These are phyloP conservation scores for Vicia faba DNA, from an alignment of 306 rosid genomes.

Conservation along the genomic window DNA sequence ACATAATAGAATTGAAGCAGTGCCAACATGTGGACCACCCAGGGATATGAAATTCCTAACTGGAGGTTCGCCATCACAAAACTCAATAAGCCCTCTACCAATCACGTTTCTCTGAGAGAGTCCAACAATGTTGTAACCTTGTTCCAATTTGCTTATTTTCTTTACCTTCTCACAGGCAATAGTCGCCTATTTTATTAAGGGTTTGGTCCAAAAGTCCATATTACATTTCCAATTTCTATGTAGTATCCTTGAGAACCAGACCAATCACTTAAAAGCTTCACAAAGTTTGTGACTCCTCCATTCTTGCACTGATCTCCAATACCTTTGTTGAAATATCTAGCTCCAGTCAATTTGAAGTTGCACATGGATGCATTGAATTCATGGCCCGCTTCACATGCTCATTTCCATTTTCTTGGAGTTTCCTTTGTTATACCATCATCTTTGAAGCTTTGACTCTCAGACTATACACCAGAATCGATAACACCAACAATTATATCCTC, in stretches of 20 bases:
- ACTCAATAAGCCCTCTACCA: slow-evolving; percentile 77
- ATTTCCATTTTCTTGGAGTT: no score
- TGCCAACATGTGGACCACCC: slow-evolving; percentile 84
- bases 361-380: no score
- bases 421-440: no score
- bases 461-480: no score
- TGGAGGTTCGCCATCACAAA: slow-evolving; percentile 85
- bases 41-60: slow-evolving; percentile 72
- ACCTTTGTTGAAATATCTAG: no score
- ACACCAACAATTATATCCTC: no score
- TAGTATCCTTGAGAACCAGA: slow-evolving; percentile 73
- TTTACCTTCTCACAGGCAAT: slow-evolving; percentile 82
- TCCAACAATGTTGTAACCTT: slow-evolving; percentile 88
- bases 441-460: no score
- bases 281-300: slow-evolving; percentile 42
- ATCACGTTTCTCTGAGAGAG: slow-evolving; percentile 89
- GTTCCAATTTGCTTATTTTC: slow-evolving; percentile 58
- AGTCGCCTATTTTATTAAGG: slow-evolving; percentile 64
- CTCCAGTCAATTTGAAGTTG: no score
- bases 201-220: slow-evolving; percentile 73
- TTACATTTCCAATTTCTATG: slow-evolving; percentile 71
- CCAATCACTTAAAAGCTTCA: slow-evolving; percentile 54
- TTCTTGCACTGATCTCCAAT: slow-evolving; percentile 58
- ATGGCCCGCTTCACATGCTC: no score
- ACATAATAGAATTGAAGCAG: slow-evolving; percentile 68